Evolutionary conservation across 495 filamentous ascomycete species (phyloP).

Genomic region (Apodospora peruviana): DNA sequence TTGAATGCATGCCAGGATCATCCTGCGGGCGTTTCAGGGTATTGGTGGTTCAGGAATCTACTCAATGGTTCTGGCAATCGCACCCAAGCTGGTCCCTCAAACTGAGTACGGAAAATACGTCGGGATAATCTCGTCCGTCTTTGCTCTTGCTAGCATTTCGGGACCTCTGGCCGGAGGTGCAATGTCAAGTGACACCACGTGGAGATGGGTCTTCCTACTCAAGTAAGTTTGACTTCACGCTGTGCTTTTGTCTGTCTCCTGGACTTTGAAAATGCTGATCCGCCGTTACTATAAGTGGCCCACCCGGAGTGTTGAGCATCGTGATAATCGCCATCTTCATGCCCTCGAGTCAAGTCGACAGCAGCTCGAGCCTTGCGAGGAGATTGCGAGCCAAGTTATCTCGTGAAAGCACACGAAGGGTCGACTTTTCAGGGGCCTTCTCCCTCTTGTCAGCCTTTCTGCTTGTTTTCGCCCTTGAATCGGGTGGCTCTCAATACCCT

Average conservation of each 20-base stretch:
- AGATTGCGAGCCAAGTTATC: not conserved
- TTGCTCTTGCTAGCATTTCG: slow-evolving; percentile 37
- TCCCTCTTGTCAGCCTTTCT: slow-evolving; percentile 18
- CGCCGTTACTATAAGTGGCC: too few relatives aligned
- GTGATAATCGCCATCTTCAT: slow-evolving; percentile 26
- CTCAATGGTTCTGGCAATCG: slow-evolving; percentile 42
- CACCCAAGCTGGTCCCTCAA: slow-evolving; percentile 41
- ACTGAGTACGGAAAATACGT: slow-evolving; percentile 40
- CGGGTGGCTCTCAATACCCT: slow-evolving; percentile 15
- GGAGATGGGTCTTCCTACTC: slow-evolving; percentile 37
- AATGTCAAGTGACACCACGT: slow-evolving; percentile 26
- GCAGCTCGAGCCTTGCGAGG: not conserved
- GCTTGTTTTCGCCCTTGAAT: slow-evolving; percentile 28
- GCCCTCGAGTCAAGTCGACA: slow-evolving; percentile 15
- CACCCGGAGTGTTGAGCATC: slow-evolving; percentile 18
- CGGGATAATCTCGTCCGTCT: slow-evolving; percentile 40
- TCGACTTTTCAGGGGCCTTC: slow-evolving; percentile 21
- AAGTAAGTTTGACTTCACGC: slow-evolving; percentile 24
- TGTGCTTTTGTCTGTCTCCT: too few relatives aligned
- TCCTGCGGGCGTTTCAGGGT: slow-evolving; percentile 51
- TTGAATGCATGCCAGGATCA: slow-evolving; percentile 40
- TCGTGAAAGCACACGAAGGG: not conserved
- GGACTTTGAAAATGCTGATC: too few relatives aligned
- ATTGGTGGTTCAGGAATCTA: slow-evolving; percentile 51
- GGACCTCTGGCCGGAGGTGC: slow-evolving; percentile 42